Evolutionary conservation across 306 rosid genomes (phyloP).

Genomic region (Prunus persica): Prunus_persica_NCBIv2 NC_034009.1:1714001-1714500

Average conservation of each 20-base stretch:
- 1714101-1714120: slow-evolving; percentile 12
- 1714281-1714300: slow-evolving; percentile 16
- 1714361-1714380: background rate
- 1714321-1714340: background rate
- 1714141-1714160: slow-evolving; percentile 25
- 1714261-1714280: slow-evolving; percentile 8
- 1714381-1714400: background rate
- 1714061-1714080: slow-evolving; percentile 29
- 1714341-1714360: slow-evolving; percentile 1
- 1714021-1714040: slow-evolving; percentile 7
- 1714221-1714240: background rate
- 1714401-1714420: background rate
- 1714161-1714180: slow-evolving; percentile 7
- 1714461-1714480: background rate
- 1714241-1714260: slow-evolving; percentile 6
- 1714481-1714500: background rate
- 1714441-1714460: slow-evolving; percentile 19
- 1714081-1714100: slow-evolving; percentile 28
- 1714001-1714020: slow-evolving; percentile 12
- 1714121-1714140: slow-evolving; percentile 36
- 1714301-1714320: background rate
- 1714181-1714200: background rate
- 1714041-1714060: slow-evolving; percentile 6
- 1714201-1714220: slow-evolving; percentile 15
- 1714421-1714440: slow-evolving; percentile 8